Base-by-base conservation (phyloP, 768 basidiomycete species). In the Lanmaoa rubissima region DNA sequence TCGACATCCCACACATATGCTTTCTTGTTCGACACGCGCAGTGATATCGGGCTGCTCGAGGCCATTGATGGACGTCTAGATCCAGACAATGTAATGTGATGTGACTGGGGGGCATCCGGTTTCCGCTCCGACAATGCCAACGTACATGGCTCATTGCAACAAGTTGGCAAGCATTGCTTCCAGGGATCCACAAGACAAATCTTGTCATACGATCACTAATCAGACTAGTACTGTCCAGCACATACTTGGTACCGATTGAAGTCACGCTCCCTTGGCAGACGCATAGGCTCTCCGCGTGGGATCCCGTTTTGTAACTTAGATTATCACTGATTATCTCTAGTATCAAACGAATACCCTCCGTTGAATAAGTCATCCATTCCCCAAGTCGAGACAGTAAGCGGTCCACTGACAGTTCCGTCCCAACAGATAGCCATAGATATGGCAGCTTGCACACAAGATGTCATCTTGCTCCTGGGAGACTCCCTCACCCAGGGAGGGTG, bases 1-100 rank as follows among this genome's bases (percentile, higher is more conserved):
- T 93, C 83, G 44, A 91, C 82, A 68, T 92, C 84, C 93, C 94
- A 97, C n/a, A 95, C 82, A 62, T 88, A 93, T 1, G 86, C 92
- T 55, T 80, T 86, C 52, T 88, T 81, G 64, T 94, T 90, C 13
- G 91, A 84, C 31, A 95, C 78, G 53, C 87, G 82, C 8, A 96
- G 75, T 24, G 77, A 76, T 61, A 94, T 83, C 39, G 70, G 57
- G 21, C 42, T 40, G 54, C 17, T 48, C 17, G 56, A 46, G 21
- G 58, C n/a, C 67, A 64, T 63, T 10, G 26, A 31, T 28, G 28
- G 28, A 28, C 28, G 5, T 28, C 28, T 28, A 28, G 6, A 28
- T 6, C 4, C 5, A 28, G 28, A 28, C 28, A 6, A 28, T 28
- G 28, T 28, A 26, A 28, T 28, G 28, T 28, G 28, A 31, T 14